These are phyloP conservation scores for Golubevia pallescens DNA, from an alignment of 1,284 basidiomycete species.

Conservation along the genomic window DNA sequence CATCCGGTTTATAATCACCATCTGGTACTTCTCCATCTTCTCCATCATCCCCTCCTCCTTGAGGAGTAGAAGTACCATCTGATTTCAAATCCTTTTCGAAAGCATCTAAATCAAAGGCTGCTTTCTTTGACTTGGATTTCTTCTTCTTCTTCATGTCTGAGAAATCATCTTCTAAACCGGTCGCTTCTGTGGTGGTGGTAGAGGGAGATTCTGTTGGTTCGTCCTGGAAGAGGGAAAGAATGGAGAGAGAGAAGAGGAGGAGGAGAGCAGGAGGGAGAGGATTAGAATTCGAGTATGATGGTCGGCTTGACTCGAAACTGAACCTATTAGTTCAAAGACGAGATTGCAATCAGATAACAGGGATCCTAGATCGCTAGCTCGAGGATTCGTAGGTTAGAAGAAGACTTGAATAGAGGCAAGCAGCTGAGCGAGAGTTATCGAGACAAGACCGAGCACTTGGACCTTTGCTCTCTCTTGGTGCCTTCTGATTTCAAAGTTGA, in stretches of 20 bases:
- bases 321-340: too few species aligned
- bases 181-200: conserved; percentile 25
- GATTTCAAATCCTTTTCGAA: conserved; percentile 62
- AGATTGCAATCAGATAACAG: too few species aligned
- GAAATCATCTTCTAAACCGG: conserved; percentile 63
- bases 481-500: too few species aligned
- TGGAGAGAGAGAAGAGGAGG: background rate
- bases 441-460: too few species aligned
- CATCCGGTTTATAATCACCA: conserved; percentile 71
- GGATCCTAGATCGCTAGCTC: too few species aligned
- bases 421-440: too few species aligned
- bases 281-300: too few species aligned
- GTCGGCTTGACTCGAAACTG: too few species aligned
- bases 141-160: conserved; percentile 69
- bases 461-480: too few species aligned
- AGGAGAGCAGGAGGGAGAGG: too few species aligned
- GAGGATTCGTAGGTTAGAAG: too few species aligned
- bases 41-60: conserved; percentile 66
- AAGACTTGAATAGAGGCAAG: too few species aligned
- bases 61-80: conserved; percentile 6
- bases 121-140: conserved; percentile 60
- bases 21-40: conserved; percentile 73
- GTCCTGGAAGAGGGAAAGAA: conserved; percentile 68
- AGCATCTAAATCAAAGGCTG: conserved; percentile 63
- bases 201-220: conserved; percentile 64